Evolutionary conservation across 768 basidiomycete genomes (phyloP), one percentile per base, ranked within the genome.

Genomic region (Phlegmacium glaucopus): DNA sequence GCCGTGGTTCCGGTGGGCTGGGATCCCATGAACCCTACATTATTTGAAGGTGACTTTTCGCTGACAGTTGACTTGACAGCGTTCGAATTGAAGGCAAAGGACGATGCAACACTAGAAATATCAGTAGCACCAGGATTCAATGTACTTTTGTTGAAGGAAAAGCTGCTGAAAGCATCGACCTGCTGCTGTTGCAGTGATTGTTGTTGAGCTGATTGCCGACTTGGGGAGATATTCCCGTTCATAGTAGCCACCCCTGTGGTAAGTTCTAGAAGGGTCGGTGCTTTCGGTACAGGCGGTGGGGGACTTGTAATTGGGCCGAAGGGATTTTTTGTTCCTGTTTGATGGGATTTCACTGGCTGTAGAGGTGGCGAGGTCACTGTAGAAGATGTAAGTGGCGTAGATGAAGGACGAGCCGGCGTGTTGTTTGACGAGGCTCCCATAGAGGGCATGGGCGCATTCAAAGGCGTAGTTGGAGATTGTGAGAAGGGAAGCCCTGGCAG

Each of bases 321-420:
- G 3, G 96, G 96, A 75, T 99, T 99, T 55, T 82, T 84, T 6
- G 91, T 90, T 22, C 96, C 95, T 3, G 96, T 99, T 62, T 87
- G 83, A 63, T 98, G 94, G 6, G 93, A 76, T 57, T 82, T 84
- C 22, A 97, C 77, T 6, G 83, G 82, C 58, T 85, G 82, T 2
- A 76, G 72, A 3, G 70, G 54, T 30, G 77, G 74, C 4, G 77
- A 76, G 6, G 75, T 69, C 6, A 60, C 58, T 26, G 61, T 52
- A 25, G 68, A 46, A 13, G 72, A 68, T 4, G 75, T 77, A 16
- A 86, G 72, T 8, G 90, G 90, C 1, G 89, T 88, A 1, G 90
- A 90, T 0, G 80, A 82, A 12, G 85, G 85, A 5, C 85, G 82
- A 15, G 75, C 60, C 28, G 79, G 84, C 2, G 75, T 48, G 38